Percentiles rank a stretch among this genome's conserved stretches.
Evolutionary conservation across 164 flowering plant genomes (phyloP).

Genomic region (Aristolochia contorta): DNA sequence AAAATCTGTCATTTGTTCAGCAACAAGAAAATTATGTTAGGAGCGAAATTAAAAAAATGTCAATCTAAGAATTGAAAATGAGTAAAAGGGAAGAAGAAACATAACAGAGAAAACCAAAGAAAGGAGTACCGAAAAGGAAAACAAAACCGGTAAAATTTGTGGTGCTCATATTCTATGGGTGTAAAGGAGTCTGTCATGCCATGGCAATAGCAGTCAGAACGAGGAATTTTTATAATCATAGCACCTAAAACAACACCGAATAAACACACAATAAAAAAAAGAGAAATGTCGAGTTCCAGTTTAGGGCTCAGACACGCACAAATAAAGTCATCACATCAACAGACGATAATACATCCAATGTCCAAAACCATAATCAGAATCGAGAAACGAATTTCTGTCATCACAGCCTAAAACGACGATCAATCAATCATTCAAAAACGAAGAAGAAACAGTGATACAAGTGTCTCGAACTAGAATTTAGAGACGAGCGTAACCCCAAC

Average conservation of each 20-base stretch:
- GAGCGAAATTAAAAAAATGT: no score
- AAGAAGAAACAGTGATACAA: background rate
- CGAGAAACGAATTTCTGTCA: slow-evolving; percentile 33
- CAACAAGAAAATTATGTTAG: no score
- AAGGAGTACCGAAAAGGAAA: no score
- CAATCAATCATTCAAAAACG: background rate
- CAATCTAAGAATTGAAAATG: no score
- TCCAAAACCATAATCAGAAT: slow-evolving; percentile 21
- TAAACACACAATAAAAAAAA: background rate
- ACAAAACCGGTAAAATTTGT: no score
- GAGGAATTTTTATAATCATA: slow-evolving; percentile 26
- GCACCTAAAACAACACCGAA: slow-evolving; percentile 8
- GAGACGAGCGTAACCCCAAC: slow-evolving; percentile 19
- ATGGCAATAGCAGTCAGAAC: slow-evolving; percentile 27
- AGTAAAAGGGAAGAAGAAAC: no score
- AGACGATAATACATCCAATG: background rate
- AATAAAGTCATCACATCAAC: slow-evolving; percentile 30
- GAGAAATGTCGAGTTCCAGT: background rate
- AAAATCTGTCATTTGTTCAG: background rate
- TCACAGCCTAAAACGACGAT: slow-evolving; percentile 23
- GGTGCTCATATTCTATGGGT: slow-evolving; percentile 60
- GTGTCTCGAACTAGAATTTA: background rate
- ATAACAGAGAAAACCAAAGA: no score
- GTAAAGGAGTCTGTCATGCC: slow-evolving; percentile 27
- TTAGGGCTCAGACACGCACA: slow-evolving; percentile 60